phyloP scores from a whole-genome alignment of 495 filamentous ascomycete genomes.

The Tuber borchii region DNA sequence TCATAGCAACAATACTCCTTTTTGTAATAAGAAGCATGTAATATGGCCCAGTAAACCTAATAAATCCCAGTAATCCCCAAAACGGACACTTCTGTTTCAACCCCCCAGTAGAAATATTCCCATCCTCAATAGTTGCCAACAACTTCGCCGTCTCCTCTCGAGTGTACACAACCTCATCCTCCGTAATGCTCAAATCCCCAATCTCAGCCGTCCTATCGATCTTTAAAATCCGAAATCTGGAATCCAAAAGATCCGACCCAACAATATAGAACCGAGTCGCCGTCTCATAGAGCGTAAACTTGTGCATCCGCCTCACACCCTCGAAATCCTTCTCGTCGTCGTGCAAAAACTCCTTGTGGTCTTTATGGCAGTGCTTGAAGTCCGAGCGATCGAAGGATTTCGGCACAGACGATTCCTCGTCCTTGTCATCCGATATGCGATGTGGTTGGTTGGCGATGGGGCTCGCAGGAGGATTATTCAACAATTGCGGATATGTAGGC shows the following conservation, averaged over 20 bases:
- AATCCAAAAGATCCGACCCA: slow-evolving; percentile 81
- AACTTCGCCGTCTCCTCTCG: slow-evolving; percentile 89
- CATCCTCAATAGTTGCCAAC: slow-evolving; percentile 89
- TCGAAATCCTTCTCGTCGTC: slow-evolving; percentile 46
- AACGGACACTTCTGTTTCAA: slow-evolving; percentile 82
- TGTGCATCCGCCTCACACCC: slow-evolving; percentile 80
- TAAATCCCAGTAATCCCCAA: slow-evolving; percentile 91
- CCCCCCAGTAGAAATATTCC: slow-evolving; percentile 85
- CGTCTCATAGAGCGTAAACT: slow-evolving; percentile 92
- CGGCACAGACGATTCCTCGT: slow-evolving; percentile 59
- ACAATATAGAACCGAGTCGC: slow-evolving; percentile 87
- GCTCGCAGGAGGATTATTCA: slow-evolving; percentile 43
- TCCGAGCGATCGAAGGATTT: slow-evolving; percentile 56
- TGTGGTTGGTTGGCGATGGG: slow-evolving; percentile 37
- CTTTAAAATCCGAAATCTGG: slow-evolving; percentile 81
- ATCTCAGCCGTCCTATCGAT: slow-evolving; percentile 83
- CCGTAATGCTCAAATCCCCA: slow-evolving; percentile 71
- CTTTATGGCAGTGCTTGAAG: slow-evolving; percentile 51
- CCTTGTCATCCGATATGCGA: slow-evolving; percentile 52
- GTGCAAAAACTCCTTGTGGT: slow-evolving; percentile 49
- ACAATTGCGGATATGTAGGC: slow-evolving; percentile 43
- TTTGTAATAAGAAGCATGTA: slow-evolving; percentile 98
- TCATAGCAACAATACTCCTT: slow-evolving; percentile 87
- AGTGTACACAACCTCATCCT: slow-evolving; percentile 90
- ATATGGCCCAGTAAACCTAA: slow-evolving; percentile 90